phyloP scores from a whole-genome alignment of 257 asterid genomes.

The Anisodus acutangulus region DNA sequence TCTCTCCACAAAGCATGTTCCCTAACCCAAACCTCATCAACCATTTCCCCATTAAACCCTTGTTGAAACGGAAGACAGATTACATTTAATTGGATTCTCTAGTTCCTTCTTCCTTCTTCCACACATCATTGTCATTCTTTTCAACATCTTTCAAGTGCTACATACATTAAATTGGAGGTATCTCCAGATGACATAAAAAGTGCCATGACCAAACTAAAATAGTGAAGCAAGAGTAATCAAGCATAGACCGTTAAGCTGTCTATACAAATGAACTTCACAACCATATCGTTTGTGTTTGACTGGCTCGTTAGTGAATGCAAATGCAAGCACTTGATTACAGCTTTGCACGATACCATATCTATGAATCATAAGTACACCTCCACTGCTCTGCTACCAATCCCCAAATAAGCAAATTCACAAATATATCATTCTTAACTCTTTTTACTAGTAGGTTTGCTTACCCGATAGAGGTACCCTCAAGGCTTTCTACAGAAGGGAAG shows the following conservation, averaged over 20 bases:
- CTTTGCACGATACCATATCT: not conserved
- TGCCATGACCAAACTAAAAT: not conserved
- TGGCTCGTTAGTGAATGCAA: not conserved
- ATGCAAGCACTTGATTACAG: not conserved
- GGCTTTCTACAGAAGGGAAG: not conserved
- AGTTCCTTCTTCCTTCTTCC: not conserved
- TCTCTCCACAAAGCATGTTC: not conserved
- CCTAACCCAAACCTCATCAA: slow-evolving; percentile 2
- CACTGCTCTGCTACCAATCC: not conserved
- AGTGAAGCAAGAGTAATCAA: not conserved
- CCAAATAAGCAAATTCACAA: not conserved
- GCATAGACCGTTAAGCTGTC: not conserved
- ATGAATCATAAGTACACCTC: not conserved
- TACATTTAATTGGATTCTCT: not conserved
- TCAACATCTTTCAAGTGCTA: not conserved
- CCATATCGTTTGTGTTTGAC: not conserved
- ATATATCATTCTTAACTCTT: not conserved
- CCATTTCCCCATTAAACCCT: not conserved
- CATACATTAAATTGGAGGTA: not conserved
- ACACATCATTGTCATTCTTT: not conserved
- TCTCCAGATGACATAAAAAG: not conserved
- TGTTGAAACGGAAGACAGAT: not conserved
- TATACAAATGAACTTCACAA: not conserved
- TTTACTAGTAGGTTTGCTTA: not conserved
- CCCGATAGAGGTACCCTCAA: not conserved